Evolutionary conservation across 371 early-diverging fungal genomes (phyloP).

Genomic region (Choanephora cucurbitarum): DNA sequence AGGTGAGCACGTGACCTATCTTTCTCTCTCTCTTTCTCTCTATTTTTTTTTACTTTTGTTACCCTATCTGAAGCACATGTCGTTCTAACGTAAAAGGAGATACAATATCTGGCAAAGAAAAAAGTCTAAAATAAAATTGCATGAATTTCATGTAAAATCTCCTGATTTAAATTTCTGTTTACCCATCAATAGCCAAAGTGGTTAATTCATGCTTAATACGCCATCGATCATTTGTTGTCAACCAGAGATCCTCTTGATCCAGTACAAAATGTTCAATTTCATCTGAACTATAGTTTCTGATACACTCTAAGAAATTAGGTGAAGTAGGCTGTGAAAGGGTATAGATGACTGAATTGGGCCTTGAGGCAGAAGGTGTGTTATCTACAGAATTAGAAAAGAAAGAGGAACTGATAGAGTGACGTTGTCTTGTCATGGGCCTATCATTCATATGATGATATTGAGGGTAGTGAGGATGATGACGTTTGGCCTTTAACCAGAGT

Average conservation of each 20-base stretch:
- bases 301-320: conserved; percentile 26
- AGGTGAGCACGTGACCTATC: no score
- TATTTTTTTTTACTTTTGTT: conserved; percentile 12
- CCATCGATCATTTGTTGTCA: conserved; percentile 38
- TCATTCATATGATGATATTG: conserved; percentile 16
- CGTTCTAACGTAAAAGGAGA: conserved; percentile 22
- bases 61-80: conserved; percentile 46
- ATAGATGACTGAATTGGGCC: conserved; percentile 35
- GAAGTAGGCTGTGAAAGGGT: conserved; percentile 33
- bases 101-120: conserved; percentile 33
- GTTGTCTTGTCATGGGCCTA: conserved; percentile 8
- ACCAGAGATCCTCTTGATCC: conserved; percentile 10
- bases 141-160: conserved; percentile 6
- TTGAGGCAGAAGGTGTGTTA: conserved; percentile 23
- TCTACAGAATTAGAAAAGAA: conserved; percentile 19
- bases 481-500: conserved; percentile 37
- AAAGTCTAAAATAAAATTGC: conserved; percentile 23
- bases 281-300: conserved; percentile 25
- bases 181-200: conserved; percentile 45
- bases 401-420: conserved; percentile 34
- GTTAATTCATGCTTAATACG: conserved; percentile 39
- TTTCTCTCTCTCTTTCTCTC: no score
- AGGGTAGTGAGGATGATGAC: conserved; percentile 37
- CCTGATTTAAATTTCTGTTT: conserved; percentile 4
- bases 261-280: conserved; percentile 26